Evolutionary conservation across 148 eudicot genomes (phyloP).

Genomic region (Vaccinium darrowii): DNA sequence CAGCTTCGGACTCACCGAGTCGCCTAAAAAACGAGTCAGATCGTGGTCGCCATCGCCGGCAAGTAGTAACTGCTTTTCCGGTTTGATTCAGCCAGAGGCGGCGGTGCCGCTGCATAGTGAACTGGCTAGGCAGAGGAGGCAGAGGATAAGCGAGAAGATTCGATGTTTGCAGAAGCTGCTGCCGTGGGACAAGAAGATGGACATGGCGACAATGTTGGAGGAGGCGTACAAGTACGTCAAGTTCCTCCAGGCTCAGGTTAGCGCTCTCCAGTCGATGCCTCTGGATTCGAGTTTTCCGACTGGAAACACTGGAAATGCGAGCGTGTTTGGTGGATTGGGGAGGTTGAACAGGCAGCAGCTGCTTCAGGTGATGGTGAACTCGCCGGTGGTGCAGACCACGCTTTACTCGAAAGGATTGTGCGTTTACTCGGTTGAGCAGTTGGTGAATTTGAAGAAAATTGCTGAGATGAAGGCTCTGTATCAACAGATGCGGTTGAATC

Average conservation of each 20-base stretch:
- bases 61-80: neutral
- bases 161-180: conserved; percentile 37
- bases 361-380: conserved; percentile 53
- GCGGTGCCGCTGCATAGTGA: neutral
- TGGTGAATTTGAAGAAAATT: conserved; percentile 26
- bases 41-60: neutral
- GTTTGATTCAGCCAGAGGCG: neutral
- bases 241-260: conserved; percentile 62
- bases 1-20: conserved; percentile 7
- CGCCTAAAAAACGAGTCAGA: conserved; percentile 10
- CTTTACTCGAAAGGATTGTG: conserved; percentile 47
- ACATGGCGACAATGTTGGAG: conserved; percentile 43
- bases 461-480: conserved; percentile 21
- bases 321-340: conserved; percentile 21
- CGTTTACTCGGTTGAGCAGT: conserved; percentile 52
- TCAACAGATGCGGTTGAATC: conserved; percentile 9
- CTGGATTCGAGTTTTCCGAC: neutral
- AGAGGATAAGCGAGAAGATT: conserved; percentile 37
- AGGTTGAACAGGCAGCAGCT: conserved; percentile 50
- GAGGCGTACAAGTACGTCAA: conserved; percentile 55
- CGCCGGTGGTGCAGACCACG: conserved; percentile 41
- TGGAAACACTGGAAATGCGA: neutral
- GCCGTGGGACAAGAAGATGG: conserved; percentile 44
- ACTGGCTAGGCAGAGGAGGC: conserved; percentile 15
- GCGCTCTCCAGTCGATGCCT: conserved; percentile 53